phyloP scores from a whole-genome alignment of 352 stramenopile species.

The Thalassiosira delicatula region DNA sequence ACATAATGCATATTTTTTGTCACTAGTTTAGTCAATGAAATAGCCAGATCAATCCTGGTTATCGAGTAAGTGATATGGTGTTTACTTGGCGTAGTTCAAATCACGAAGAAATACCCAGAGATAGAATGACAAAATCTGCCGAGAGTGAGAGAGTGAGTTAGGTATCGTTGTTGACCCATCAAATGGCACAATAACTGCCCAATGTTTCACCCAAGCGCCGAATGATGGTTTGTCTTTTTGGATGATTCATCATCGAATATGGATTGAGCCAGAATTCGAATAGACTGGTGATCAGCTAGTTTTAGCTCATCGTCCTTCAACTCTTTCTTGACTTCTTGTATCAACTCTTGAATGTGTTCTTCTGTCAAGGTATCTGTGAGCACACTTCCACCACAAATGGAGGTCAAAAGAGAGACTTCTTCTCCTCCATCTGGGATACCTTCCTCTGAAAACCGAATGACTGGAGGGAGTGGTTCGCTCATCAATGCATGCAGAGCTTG shows the following conservation, averaged over 20 bases:
- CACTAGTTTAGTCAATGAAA: too few relatives aligned
- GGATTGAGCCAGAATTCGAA: slow-evolving; percentile 12
- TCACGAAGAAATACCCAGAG: too few relatives aligned
- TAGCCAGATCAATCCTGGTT: too few relatives aligned
- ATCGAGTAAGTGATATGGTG: too few relatives aligned
- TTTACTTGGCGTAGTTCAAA: too few relatives aligned
- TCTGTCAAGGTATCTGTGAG: slow-evolving; percentile 16
- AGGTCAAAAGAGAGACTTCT: not conserved
- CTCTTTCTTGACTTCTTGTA: slow-evolving; percentile 4
- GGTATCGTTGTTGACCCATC: too few relatives aligned
- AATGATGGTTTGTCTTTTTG: slow-evolving; percentile 2
- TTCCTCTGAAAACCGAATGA: slow-evolving; percentile 13
- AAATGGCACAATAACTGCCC: too few relatives aligned
- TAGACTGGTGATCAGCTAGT: slow-evolving; percentile 15
- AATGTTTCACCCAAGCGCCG: too few relatives aligned
- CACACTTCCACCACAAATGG: not conserved
- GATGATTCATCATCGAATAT: slow-evolving; percentile 13
- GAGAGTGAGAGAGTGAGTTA: too few relatives aligned
- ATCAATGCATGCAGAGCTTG: not conserved
- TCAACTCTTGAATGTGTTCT: slow-evolving; percentile 9
- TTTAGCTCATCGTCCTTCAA: slow-evolving; percentile 3
- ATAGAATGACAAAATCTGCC: too few relatives aligned
- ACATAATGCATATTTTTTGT: too few relatives aligned
- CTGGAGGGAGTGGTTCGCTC: slow-evolving; percentile 7
- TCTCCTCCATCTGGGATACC: not conserved